phyloP scores from a whole-genome alignment of 108 stramenopile genomes.

The Cyclostephanos invisitatus region DNA sequence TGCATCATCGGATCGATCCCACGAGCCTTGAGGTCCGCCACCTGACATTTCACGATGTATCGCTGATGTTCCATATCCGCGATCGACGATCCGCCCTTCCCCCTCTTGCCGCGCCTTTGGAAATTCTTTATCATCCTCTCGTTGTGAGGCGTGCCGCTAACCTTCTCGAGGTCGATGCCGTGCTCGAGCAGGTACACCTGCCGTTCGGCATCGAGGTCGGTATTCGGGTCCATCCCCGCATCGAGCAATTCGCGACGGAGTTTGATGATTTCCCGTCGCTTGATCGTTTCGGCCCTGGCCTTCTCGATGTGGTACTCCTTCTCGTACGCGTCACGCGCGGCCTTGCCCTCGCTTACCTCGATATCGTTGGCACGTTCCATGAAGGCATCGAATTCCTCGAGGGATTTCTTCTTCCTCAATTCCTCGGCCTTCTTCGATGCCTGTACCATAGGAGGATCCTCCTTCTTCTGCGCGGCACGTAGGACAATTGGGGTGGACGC shows the following conservation, averaged over 20 bases:
- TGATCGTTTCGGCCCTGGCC: constrained; percentile 33
- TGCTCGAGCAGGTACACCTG: constrained; percentile 60
- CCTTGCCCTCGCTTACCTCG: constrained; percentile 57
- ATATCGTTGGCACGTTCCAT: constrained; percentile 60
- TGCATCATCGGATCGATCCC: constrained; percentile 71
- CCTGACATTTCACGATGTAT: constrained; percentile 70
- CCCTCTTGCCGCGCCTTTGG: constrained; percentile 35
- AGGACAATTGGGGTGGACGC: constrained; percentile 77
- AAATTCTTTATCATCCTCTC: constrained; percentile 58
- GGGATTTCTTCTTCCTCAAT: constrained; percentile 40
- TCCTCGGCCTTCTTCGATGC: constrained; percentile 57
- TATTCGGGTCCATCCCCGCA: constrained; percentile 68
- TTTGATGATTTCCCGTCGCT: constrained; percentile 42
- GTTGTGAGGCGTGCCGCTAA: constrained; percentile 64
- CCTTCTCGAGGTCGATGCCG: constrained; percentile 65
- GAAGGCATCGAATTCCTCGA: constrained; percentile 44
- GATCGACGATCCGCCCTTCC: not conserved
- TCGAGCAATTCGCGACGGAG: constrained; percentile 65
- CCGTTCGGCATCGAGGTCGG: constrained; percentile 68
- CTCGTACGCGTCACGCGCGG: constrained; percentile 65
- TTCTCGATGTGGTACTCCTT: constrained; percentile 54
- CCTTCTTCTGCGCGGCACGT: constrained; percentile 59
- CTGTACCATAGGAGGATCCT: constrained; percentile 55
- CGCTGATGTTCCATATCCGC: constrained; percentile 40
- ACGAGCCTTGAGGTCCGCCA: constrained; percentile 68